Evolutionary conservation across 1,284 basidiomycete genomes (phyloP).

Genomic region (Malassezia japonica): DNA sequence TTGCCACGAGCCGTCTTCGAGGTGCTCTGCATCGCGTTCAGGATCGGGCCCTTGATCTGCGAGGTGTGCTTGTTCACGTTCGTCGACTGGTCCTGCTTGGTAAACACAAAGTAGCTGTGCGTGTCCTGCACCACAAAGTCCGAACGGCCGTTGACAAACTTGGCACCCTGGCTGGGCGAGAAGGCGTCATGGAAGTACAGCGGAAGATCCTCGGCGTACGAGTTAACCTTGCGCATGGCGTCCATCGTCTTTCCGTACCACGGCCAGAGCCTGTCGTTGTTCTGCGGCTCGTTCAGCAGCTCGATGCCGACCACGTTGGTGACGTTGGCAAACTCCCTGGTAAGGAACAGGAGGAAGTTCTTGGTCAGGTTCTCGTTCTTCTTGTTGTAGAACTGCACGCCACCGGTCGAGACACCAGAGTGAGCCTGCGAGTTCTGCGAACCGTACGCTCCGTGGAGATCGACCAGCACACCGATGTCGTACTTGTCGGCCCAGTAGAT

Average conservation of each 20-base stretch:
- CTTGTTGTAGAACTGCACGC: slow-evolving; percentile 55
- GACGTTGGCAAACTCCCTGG: slow-evolving; percentile 56
- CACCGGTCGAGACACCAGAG: slow-evolving; percentile 57
- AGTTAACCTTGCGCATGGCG: slow-evolving; percentile 54
- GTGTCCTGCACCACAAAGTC: slow-evolving; percentile 70
- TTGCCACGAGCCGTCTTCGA: slow-evolving; percentile 52
- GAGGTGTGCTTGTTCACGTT: slow-evolving; percentile 35
- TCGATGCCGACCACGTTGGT: slow-evolving; percentile 67
- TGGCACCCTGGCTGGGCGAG: slow-evolving; percentile 56
- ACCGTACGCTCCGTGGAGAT: slow-evolving; percentile 64
- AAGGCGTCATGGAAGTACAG: slow-evolving; percentile 69
- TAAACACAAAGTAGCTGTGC: slow-evolving; percentile 60
- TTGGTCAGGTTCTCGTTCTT: slow-evolving; percentile 58
- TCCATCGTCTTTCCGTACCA: slow-evolving; percentile 52
- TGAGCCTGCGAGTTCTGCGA: slow-evolving; percentile 60
- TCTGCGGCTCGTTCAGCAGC: slow-evolving; percentile 63
- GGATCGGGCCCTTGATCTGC: slow-evolving; percentile 26
- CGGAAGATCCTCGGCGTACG: slow-evolving; percentile 55
- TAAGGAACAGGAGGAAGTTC: slow-evolving; percentile 56
- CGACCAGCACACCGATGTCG: slow-evolving; percentile 64
- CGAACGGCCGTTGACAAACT: slow-evolving; percentile 54
- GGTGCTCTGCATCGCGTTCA: slow-evolving; percentile 18
- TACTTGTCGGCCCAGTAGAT: slow-evolving; percentile 61
- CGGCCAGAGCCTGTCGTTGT: slow-evolving; percentile 34
- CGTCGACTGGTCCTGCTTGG: slow-evolving; percentile 26